Conservation (phyloP, 371 early-diverging fungal genomes). For the Nematocida ausubeli region DNA sequence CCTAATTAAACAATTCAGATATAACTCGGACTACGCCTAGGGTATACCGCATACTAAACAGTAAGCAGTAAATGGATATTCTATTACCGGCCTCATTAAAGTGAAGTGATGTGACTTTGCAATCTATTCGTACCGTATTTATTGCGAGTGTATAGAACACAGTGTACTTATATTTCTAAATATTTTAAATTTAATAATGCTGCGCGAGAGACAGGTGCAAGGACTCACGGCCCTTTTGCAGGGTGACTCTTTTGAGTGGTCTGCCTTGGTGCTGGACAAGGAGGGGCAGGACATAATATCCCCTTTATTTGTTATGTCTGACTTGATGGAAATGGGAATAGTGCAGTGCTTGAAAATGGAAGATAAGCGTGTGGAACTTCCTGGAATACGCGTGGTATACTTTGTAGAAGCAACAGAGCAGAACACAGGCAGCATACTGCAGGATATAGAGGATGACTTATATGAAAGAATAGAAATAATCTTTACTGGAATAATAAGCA, state of each 20-base stretch:
- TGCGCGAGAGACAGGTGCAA: slow-evolving; percentile 61
- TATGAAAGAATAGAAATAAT: slow-evolving; percentile 90
- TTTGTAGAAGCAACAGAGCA: slow-evolving; percentile 83
- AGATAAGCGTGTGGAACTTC: slow-evolving; percentile 76
- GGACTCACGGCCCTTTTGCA: slow-evolving; percentile 53
- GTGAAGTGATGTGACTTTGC: too few relatives aligned
- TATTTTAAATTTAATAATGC: slow-evolving; percentile 54
- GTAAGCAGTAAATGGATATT: too few relatives aligned
- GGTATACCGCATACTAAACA: too few relatives aligned
- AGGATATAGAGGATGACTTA: slow-evolving; percentile 79
- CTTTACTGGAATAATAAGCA: slow-evolving; percentile 79
- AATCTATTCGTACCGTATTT: too few relatives aligned
- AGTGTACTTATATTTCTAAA: too few relatives aligned
- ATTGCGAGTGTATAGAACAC: too few relatives aligned
- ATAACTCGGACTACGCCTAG: too few relatives aligned
- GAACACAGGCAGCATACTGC: slow-evolving; percentile 74
- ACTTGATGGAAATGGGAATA: slow-evolving; percentile 90
- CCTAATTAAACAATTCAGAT: too few relatives aligned
- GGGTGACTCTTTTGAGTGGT: slow-evolving; percentile 72
- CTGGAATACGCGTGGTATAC: slow-evolving; percentile 93
- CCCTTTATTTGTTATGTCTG: slow-evolving; percentile 86
- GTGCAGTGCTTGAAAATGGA: slow-evolving; percentile 82
- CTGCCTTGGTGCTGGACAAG: slow-evolving; percentile 86
- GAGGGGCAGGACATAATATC: slow-evolving; percentile 86
- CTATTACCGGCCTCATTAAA: too few relatives aligned